Conservation (phyloP, 768 basidiomycete genomes). For the Suillus subaureus region DNA sequence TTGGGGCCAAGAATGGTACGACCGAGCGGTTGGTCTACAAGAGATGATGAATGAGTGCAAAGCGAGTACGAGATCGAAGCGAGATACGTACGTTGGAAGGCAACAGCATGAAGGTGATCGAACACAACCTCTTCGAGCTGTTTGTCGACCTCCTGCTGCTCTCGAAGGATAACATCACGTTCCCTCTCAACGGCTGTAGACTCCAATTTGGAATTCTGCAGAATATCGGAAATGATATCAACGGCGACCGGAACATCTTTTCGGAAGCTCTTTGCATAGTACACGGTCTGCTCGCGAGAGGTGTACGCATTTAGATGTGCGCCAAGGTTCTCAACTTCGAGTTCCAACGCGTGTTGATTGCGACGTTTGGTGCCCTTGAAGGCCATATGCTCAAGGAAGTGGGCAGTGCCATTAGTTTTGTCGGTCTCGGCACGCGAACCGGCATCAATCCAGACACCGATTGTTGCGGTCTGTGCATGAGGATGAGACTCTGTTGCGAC, state of each 20-base stretch:
- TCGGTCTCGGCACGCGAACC: conserved; percentile 96
- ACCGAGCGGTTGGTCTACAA: conserved; percentile 87
- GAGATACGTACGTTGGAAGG: conserved; percentile 81
- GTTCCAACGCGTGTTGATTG: conserved; percentile 86
- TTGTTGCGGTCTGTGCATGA: conserved; percentile 95
- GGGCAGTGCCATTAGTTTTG: conserved; percentile 93
- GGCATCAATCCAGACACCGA: conserved; percentile 99
- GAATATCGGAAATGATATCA: conserved; percentile 97
- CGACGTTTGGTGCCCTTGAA: conserved; percentile 95
- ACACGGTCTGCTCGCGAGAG: conserved; percentile 97
- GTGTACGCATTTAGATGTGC: conserved; percentile 98
- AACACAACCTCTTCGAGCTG: conserved; percentile 98
- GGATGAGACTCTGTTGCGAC: conserved; percentile 91
- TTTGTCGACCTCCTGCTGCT: conserved; percentile 99
- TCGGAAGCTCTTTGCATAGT: conserved; percentile 98
- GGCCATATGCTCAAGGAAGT: conserved; percentile 99
- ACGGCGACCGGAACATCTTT: conserved; percentile 90
- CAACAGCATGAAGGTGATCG: conserved; percentile 95
- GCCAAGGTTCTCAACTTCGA: conserved; percentile 97
- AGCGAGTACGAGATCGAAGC: not conserved
- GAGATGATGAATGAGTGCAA: conserved; percentile 10
- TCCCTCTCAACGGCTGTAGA: conserved; percentile 86
- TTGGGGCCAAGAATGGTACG: conserved; percentile 98
- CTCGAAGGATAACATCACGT: conserved; percentile 93
- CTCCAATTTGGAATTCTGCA: conserved; percentile 96